Evolutionary conservation across 257 asterid genomes (phyloP), one percentile per base, ranked within the genome.

Genomic region (Misopates orontium): DNA sequence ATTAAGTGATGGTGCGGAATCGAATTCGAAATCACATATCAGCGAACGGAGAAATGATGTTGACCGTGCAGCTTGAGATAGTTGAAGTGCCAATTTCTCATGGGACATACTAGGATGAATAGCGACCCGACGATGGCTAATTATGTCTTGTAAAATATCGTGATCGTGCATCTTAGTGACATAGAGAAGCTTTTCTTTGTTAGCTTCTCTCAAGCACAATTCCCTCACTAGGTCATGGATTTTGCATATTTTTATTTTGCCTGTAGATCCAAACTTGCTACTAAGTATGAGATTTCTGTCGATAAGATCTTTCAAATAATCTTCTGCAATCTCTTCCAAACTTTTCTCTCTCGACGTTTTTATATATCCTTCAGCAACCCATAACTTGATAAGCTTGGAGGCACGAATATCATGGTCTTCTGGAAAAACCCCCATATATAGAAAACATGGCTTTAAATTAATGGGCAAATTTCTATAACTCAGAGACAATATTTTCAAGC

Each of bases 321-420:
- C 55, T n/a, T 49, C 23, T 16, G 55, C 55, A 7, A 49, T 23
- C 55, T 49, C 55, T 49, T 49, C 55, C 22, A 49, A 49, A 23
- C 55, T 49, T n/a, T 10, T 49, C 3, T 18, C 55, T 49, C 21
- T n/a, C 1, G 19, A n/a, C 4, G 55, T 18, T 20, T 18, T 49
- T 49, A 49, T 18, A 49, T n/a, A 49, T 49, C 55, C 55, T 49
- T 49, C 55, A 49, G 55, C 55, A 49, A 49, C 55, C 55, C 55
- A 49, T 49, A 49, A 18, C 17, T 17, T 49, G 22, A 49, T 49
- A 49, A 49, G 55, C 55, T 20, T 18, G 23, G 55, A 49, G 12
- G 21, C 21, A 49, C 55, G 22, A 5, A 49, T 49, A n/a, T 49
- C 23, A 49, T 49, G 55, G 11, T 49, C 55, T 49, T 49, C 55